These are phyloP conservation scores for Clonostachys byssicola DNA, from an alignment of 2,329 filamentous ascomycete genomes.

Conservation along the genomic window DNA sequence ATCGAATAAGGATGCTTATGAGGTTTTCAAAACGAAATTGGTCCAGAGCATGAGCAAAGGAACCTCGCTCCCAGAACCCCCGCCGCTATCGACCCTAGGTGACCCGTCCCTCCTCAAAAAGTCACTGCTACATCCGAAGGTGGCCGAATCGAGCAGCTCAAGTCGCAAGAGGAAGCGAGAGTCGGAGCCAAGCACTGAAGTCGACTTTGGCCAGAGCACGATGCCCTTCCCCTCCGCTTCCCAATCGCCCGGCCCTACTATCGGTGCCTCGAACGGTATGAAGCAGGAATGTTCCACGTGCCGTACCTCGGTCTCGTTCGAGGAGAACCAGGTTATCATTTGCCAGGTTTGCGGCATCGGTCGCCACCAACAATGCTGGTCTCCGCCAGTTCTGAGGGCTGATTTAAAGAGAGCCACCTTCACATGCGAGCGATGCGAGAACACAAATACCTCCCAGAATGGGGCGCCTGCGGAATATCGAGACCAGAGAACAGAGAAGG, in stretches of 20 bases:
- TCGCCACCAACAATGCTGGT: too few species aligned
- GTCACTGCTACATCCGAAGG: too few species aligned
- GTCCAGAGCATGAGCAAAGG: slow-evolving; percentile 3
- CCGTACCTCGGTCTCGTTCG: too few species aligned
- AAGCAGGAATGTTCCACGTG: too few species aligned
- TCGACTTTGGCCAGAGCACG: slow-evolving; percentile 25
- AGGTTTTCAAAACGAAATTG: neutral
- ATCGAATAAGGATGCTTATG: neutral
- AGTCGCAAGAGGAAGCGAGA: slow-evolving; percentile 21
- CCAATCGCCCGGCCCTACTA: too few species aligned
- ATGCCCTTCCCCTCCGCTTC: slow-evolving; percentile 6
- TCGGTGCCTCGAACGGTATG: too few species aligned
- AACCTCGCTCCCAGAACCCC: neutral
- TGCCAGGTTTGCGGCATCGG: too few species aligned
- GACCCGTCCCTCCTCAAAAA: neutral
- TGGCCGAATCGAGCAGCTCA: too few species aligned
- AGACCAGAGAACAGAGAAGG: slow-evolving; percentile 18
- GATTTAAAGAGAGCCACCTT: neutral
- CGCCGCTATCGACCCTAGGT: neutral
- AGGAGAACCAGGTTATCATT: too few species aligned
- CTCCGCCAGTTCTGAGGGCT: too few species aligned
- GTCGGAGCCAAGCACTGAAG: slow-evolving; percentile 2
- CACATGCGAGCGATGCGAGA: neutral
- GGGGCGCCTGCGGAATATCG: neutral
- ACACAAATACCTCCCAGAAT: neutral